Evolutionary conservation across 169 alveolate genomes (phyloP).

Genomic region (Cryptosporidium bovis): DNA sequence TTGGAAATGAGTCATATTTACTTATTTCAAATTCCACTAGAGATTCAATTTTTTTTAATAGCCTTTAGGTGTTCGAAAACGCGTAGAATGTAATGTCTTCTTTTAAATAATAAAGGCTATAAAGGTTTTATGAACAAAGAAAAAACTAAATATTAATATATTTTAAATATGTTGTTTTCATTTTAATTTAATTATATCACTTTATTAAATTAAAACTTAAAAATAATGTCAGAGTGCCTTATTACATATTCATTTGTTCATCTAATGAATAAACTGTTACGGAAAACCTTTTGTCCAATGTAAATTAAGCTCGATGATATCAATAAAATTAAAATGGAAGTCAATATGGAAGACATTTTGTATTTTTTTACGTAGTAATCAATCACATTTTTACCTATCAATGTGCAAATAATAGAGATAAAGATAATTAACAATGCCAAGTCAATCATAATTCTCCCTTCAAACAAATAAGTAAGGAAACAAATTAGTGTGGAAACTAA

Average conservation of each 20-base stretch:
- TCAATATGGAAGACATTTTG: conserved; percentile 32
- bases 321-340: conserved; percentile 20
- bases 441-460: conserved; percentile 30
- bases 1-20: neutral
- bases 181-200: neutral
- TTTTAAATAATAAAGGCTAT: too few species aligned
- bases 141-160: too few species aligned
- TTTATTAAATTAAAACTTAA: neutral
- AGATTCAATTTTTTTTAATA: neutral
- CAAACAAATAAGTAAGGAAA: conserved; percentile 32
- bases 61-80: conserved; percentile 57
- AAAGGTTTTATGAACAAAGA: too few species aligned
- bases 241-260: neutral
- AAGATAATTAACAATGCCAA: conserved; percentile 27
- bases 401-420: conserved; percentile 49
- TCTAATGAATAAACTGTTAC: neutral
- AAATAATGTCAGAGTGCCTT: neutral
- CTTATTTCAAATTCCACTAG: neutral
- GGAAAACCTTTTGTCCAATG: neutral
- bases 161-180: too few species aligned
- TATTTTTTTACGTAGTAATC: conserved; percentile 52
- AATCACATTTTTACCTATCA: conserved; percentile 50
- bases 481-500: conserved; percentile 34
- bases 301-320: conserved; percentile 26
- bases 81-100: conserved; percentile 18